Base-by-base conservation (phyloP, 306 rosid species). In the Vigna hirtella region DNA sequence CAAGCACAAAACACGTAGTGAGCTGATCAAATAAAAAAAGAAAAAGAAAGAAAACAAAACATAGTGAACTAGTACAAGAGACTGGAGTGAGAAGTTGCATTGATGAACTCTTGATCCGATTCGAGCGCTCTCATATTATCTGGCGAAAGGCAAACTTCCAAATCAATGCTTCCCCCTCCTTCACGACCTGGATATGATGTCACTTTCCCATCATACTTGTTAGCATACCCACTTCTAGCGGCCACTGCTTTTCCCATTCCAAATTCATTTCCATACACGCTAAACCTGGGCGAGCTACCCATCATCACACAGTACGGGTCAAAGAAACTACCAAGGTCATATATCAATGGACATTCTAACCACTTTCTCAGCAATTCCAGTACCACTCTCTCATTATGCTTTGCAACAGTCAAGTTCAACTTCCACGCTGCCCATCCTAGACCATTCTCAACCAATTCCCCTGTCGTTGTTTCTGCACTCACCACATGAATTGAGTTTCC, bases 211-310 rank as follows among this genome's bases (percentile, higher is more conserved):
- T 72, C 76, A 53, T 78, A 85, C 38, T 90, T 91, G 72, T 84
- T 61, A 0, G 86, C 89, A 43, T 85, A 87, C 0, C 97, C 93
- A 69, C 90, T 85, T 3, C 81, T 77, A 43, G 84, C 73, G 2
- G 83, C 83, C 80, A 88, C n/a, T 0, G 90, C 89, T 75, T 87
- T 89, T 5, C 93, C 97, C 91, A 88, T 85, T 52, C 97, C 94
- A 57, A 91, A 89, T 38, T 89, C 89, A 34, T 70, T 82, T 15
- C 89, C 89, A 42, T 85, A 89, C 85, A 75, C 72, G 18, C 83
- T 70, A 63, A 89, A 89, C 48, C 88, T 80, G 0, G 93, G 91
- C 5, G 91, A 84, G 49, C 91, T 89, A 3, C 85, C 79, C 82
- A 88, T 80, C 77, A 80, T 11, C 69, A 91, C 86, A 28, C 70